Evolutionary conservation across 345 rosid genomes (phyloP).

Genomic region (Pugionium cornutum): DNA sequence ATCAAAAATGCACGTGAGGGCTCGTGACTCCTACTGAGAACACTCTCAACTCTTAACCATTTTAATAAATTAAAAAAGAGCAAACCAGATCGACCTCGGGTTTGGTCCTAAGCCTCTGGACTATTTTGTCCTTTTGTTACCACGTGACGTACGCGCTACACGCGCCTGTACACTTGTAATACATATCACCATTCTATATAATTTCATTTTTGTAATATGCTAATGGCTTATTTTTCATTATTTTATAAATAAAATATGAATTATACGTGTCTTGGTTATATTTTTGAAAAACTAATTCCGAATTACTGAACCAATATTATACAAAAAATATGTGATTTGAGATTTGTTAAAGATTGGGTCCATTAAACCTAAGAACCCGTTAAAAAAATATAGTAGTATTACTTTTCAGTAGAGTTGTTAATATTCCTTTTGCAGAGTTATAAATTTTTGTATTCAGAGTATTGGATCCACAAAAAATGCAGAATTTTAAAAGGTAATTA

Average conservation of each 20-base stretch:
- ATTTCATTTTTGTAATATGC: conserved; percentile 14
- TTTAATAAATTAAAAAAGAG: conserved; percentile 5
- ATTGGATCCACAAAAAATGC: conserved; percentile 41
- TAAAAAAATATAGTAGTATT: conserved; percentile 7
- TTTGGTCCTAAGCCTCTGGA: conserved; percentile 37
- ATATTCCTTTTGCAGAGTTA: conserved; percentile 42
- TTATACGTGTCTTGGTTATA: conserved; percentile 1
- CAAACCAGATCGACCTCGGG: conserved; percentile 44
- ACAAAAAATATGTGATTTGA: background rate
- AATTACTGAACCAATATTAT: background rate
- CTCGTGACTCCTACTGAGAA: conserved; percentile 43
- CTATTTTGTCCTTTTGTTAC: conserved; percentile 39
- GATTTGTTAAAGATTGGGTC: conserved; percentile 24
- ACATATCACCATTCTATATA: background rate
- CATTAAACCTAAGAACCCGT: conserved; percentile 15
- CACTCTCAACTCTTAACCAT: conserved; percentile 17
- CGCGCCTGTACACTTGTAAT: conserved; percentile 39
- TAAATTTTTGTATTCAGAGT: conserved; percentile 35
- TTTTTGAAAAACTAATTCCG: conserved; percentile 13
- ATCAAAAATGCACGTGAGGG: conserved; percentile 42
- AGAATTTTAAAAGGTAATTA: conserved; percentile 39
- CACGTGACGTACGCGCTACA: conserved; percentile 17
- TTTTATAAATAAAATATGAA: background rate
- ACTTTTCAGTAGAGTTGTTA: conserved; percentile 34
- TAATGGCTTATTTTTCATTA: background rate